Percentiles rank a stretch among this genome's conserved stretches.
Evolutionary conservation across 495 filamentous ascomycete genomes (phyloP).

Genomic region (Apodospora peruviana): DNA sequence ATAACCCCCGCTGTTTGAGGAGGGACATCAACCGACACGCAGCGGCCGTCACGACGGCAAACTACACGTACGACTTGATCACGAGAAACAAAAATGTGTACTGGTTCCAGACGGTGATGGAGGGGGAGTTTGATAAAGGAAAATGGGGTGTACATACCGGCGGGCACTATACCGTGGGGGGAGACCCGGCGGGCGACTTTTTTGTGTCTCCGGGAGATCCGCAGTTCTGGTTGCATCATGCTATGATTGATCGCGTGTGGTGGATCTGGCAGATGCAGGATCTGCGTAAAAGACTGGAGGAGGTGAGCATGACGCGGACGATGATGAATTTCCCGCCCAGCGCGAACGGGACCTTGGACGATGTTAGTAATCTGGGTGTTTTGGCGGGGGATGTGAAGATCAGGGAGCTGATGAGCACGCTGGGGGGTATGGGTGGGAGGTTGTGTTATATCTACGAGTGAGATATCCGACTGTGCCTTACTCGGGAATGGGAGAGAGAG

Average conservation of each 20-base stretch:
- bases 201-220: conserved; percentile 59
- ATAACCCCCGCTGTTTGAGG: conserved; percentile 60
- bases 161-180: conserved; percentile 51
- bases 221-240: conserved; percentile 63
- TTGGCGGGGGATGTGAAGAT: conserved; percentile 21
- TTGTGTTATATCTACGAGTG: conserved; percentile 24
- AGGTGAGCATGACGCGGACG: conserved; percentile 18
- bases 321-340: conserved; percentile 20
- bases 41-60: conserved; percentile 35
- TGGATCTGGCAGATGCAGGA: conserved; percentile 67
- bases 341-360: conserved; percentile 23
- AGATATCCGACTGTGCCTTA: no score
- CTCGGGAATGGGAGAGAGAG: no score
- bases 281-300: conserved; percentile 29
- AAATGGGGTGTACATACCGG: conserved; percentile 54
- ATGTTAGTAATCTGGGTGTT: conserved; percentile 13
- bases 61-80: conserved; percentile 35
- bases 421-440: conserved; percentile 29
- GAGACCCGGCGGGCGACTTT: conserved; percentile 44
- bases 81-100: conserved; percentile 37
- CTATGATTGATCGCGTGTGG: conserved; percentile 60
- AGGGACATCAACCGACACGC: conserved; percentile 56
- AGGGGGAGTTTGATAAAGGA: conserved; percentile 20
- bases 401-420: conserved; percentile 24
- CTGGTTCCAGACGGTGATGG: conserved; percentile 45